Evolutionary conservation across 164 flowering plant genomes (phyloP), one percentile per base, ranked within the genome.

Genomic region (Piper longum): DNA sequence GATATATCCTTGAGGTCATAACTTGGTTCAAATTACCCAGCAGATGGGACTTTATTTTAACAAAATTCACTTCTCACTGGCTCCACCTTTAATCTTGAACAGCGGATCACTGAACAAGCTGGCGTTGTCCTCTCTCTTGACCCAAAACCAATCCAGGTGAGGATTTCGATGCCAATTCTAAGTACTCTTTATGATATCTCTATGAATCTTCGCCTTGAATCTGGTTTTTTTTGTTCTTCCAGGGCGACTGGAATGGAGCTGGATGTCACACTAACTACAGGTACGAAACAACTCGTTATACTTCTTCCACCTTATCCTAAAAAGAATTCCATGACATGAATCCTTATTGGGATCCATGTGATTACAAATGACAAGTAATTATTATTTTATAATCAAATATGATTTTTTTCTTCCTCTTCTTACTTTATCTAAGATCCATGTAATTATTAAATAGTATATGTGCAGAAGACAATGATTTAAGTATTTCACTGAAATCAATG

Each of bases 241-340:
- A 93, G 97, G 97, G 97, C 41, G 99, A 95, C 71, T 95, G 99
- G 99, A 95, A 95, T 71, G 99, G 99, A 58, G 99, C 97, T 16
- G 97, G 99, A 63, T 87, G 93, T 69, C 99, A 95, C 76, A 87
- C 96, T 70, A 95, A 91, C 61, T 95, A 75, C 86, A 93, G 97
- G 98, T 88, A 78, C 16, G 42, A 56, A 4, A 7, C 45, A 60
- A 14, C 48, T 39, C 19, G 41, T 57, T 57, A 57, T 3, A 26
- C 36, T 26, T 26, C 36, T 13, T 13, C 7, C 7, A 55, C 7
- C 17, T 55, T 26, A 26, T 26, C 36, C 36, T 26, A 26, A 26
- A 26, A 26, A 26, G 36, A 26, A 2, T 1, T 26, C 2, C 6
- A 55, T 55, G 18, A 16, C 0, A 5, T 26, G 19, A 18, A 26